Base-by-base conservation (phyloP, 2,329 filamentous ascomycete genomes). In the Aphanocladium album region DNA sequence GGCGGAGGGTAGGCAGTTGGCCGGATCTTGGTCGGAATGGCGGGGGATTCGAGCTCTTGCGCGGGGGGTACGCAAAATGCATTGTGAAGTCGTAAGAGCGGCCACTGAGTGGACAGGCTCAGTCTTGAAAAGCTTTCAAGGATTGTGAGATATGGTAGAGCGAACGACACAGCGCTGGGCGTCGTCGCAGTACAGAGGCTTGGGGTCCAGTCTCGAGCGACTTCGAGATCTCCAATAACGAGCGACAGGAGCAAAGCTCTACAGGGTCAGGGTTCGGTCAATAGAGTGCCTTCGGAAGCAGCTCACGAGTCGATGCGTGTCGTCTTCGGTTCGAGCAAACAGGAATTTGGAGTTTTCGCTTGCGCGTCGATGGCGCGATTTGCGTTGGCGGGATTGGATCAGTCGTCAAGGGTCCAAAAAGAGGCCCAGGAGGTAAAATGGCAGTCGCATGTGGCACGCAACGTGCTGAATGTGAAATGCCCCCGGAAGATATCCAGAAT, bases 31-130 rank as follows among this genome's bases (percentile, higher is more conserved):
- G 80, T 65, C 82, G 81, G 76, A 90, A 93, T 33, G 88, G 87
- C 66, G 87, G 85, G 66, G 89, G 85, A 71, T 89, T 86, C 66
- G 90, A 93, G 70, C 84, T 86, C 77, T 93, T 96, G 74, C 92
- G 89, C 69, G 91, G 85, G 60, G 92, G 92, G 68, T 96, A 87
- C 65, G 93, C 91, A 80, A 93, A 92, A 74, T 96, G 93, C 91
- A 96, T 95, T 67, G 68, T 61, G 60, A 45, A 2, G 25, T 46
- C 21, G 43, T 25, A 11, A 19, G 27, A 46, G 53, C 60, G 46
- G 35, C 53, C 60, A 45, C 35, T 12, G 1, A 6, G 46, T 30
- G 53, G 39, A 53, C 30, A 39, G 21, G 14, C 41, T 54, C 39
- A 14, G 4, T 23, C 46, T 41, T 19, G 25, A 14, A 30, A 35